These are phyloP conservation scores for Tulasnella sp. DNA, from an alignment of 768 basidiomycete species.

Conservation along the genomic window DNA sequence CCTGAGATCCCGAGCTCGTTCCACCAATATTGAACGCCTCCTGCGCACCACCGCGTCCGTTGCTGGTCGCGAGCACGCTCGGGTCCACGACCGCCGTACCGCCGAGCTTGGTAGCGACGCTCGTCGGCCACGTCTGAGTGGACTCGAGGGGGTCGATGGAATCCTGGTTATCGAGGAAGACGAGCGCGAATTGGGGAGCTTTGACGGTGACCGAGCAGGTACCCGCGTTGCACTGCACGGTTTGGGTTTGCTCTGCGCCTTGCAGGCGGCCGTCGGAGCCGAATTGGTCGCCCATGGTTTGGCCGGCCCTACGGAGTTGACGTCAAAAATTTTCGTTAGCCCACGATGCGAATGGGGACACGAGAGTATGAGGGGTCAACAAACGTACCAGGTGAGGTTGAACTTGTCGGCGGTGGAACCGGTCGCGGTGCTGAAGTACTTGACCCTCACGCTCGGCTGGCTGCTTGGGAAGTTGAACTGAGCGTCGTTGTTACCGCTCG, in stretches of 20 bases:
- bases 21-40: constrained; percentile 25
- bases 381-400: constrained; percentile 7
- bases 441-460: constrained; percentile 21
- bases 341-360: constrained; percentile 24
- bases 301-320: constrained; percentile 23
- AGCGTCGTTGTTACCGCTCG: neutral
- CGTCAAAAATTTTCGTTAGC: constrained; percentile 26
- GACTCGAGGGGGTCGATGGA: no score
- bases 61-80: constrained; percentile 56
- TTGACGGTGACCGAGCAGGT: constrained; percentile 19
- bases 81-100: constrained; percentile 55
- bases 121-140: no score
- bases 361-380: no score
- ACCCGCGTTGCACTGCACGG: constrained; percentile 21
- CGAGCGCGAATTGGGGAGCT: constrained; percentile 26
- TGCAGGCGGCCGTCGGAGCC: constrained; percentile 33
- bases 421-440: constrained; percentile 17
- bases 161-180: constrained; percentile 11
- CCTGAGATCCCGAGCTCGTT: neutral
- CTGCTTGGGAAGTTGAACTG: neutral
- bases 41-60: constrained; percentile 46
- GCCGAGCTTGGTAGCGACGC: constrained; percentile 34
- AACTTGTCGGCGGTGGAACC: constrained; percentile 19
- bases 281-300: constrained; percentile 24
- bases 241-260: neutral